Evolutionary conservation across 371 early-diverging fungal species (phyloP).

Genomic region (Nematocida minor): DNA sequence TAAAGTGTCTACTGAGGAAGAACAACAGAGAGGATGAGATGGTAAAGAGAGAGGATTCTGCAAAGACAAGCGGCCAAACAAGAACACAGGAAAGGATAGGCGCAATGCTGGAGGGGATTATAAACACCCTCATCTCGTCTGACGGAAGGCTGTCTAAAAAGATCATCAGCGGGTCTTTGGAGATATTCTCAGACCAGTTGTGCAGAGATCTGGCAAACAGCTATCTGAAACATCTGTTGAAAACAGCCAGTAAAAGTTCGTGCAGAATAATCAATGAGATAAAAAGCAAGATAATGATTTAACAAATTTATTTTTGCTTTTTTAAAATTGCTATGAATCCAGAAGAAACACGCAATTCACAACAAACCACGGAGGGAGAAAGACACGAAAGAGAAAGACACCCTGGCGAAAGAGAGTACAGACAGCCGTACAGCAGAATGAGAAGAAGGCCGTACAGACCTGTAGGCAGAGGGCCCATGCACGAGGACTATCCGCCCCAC

Average conservation of each 20-base stretch:
- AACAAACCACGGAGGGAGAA: neutral
- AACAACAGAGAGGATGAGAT: neutral
- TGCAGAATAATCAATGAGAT: neutral
- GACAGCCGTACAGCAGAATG: neutral
- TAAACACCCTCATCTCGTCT: slow-evolving; percentile 25
- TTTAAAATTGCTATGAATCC: slow-evolving; percentile 27
- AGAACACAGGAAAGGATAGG: neutral
- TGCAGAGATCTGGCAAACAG: neutral
- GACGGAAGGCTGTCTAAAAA: slow-evolving; percentile 17
- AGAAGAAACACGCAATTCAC: neutral
- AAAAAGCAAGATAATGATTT: neutral
- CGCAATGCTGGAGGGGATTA: neutral
- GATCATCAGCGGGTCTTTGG: no score
- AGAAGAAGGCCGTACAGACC: slow-evolving; percentile 16
- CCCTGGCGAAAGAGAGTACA: neutral
- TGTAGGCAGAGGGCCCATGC: neutral
- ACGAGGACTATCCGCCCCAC: slow-evolving; percentile 15
- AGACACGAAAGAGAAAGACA: neutral
- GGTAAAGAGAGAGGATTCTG: neutral
- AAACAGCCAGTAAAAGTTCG: neutral
- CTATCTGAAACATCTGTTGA: neutral
- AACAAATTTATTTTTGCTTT: slow-evolving; percentile 41
- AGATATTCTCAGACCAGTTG: no score
- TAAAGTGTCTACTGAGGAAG: neutral
- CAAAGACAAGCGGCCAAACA: neutral